Percentiles rank a stretch among this genome's conserved stretches.
phyloP scores from a whole-genome alignment of 2,329 filamentous ascomycete genomes.

The Knufia fluminis region DNA sequence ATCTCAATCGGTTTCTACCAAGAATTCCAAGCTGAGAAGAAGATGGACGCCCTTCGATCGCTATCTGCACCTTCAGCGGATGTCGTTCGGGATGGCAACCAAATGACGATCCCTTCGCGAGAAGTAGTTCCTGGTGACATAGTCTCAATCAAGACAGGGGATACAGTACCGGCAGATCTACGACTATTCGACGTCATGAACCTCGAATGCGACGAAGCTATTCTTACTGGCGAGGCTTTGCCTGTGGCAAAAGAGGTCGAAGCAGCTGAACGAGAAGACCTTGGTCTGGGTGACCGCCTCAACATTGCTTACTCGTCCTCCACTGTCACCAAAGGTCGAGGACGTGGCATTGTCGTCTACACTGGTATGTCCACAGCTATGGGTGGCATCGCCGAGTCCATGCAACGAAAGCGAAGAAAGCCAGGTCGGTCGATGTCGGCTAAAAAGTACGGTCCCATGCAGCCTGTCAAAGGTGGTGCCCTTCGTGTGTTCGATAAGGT shows the following conservation, averaged over 20 bases:
- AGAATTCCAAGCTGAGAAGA: constrained; percentile 52
- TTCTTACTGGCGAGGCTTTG: constrained; percentile 53
- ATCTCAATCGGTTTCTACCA: constrained; percentile 51
- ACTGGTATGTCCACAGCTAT: constrained; percentile 55
- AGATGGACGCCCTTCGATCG: constrained; percentile 47
- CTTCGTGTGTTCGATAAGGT: constrained; percentile 41
- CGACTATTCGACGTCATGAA: constrained; percentile 54
- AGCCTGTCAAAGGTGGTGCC: constrained; percentile 42
- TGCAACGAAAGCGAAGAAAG: constrained; percentile 43
- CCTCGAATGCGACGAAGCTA: constrained; percentile 60
- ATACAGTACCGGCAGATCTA: constrained; percentile 51
- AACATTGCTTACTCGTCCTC: constrained; percentile 55
- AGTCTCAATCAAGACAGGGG: constrained; percentile 43
- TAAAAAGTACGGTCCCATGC: constrained; percentile 36
- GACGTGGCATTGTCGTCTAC: constrained; percentile 48
- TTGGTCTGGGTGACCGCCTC: constrained; percentile 47
- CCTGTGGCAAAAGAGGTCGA: constrained; percentile 47
- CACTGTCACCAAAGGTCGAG: constrained; percentile 51
- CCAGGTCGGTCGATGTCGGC: constrained; percentile 35
- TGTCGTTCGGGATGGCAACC: constrained; percentile 48
- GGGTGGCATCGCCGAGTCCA: constrained; percentile 49
- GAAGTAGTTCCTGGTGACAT: constrained; percentile 54
- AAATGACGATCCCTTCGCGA: constrained; percentile 43
- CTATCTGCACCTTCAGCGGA: constrained; percentile 48
- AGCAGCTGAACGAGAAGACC: constrained; percentile 27